Conservation (phyloP, 768 basidiomycete genomes). For the Termitomyces sp. region DNA sequence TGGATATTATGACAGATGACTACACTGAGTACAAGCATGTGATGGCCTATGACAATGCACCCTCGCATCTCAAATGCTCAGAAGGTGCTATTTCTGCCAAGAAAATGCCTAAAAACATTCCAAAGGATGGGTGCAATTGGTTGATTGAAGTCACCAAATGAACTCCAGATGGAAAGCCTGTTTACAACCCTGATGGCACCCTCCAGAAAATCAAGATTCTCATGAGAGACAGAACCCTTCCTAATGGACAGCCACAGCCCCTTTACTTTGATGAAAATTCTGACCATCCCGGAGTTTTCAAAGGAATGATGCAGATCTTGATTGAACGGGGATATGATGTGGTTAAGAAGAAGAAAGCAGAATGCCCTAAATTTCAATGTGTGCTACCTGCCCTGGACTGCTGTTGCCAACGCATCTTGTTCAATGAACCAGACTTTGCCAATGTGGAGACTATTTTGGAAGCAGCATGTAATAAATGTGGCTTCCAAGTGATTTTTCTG, state of each 20-base stretch:
- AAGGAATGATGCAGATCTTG: constrained; percentile 35
- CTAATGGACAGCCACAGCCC: constrained; percentile 7
- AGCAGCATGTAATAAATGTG: too few relatives aligned
- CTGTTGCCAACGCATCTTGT: constrained; percentile 35
- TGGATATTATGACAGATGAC: constrained; percentile 23
- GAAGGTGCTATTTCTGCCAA: constrained; percentile 7
- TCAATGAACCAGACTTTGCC: constrained; percentile 39
- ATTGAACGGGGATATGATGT: constrained; percentile 25
- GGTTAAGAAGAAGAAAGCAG: constrained; percentile 5
- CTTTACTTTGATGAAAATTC: not conserved
- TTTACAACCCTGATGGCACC: too few relatives aligned
- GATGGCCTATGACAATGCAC: constrained; percentile 4
- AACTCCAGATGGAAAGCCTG: too few relatives aligned
- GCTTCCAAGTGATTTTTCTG: too few relatives aligned
- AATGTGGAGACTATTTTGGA: constrained; percentile 29
- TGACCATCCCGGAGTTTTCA: not conserved
- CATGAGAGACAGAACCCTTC: too few relatives aligned
- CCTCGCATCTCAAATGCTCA: constrained; percentile 2
- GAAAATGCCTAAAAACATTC: too few relatives aligned
- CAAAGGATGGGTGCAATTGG: constrained; percentile 21
- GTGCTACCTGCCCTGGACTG: constrained; percentile 32
- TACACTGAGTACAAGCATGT: constrained; percentile 1
- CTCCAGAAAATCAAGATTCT: constrained; percentile 22
- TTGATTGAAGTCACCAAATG: too few relatives aligned
- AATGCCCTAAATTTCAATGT: constrained; percentile 22